A percentile compares a stretch with the other conserved stretches of the same genome.
These are phyloP conservation scores for Fragaria nilgerrensis DNA, from an alignment of 306 rosid species.

Conservation along the genomic window DNA sequence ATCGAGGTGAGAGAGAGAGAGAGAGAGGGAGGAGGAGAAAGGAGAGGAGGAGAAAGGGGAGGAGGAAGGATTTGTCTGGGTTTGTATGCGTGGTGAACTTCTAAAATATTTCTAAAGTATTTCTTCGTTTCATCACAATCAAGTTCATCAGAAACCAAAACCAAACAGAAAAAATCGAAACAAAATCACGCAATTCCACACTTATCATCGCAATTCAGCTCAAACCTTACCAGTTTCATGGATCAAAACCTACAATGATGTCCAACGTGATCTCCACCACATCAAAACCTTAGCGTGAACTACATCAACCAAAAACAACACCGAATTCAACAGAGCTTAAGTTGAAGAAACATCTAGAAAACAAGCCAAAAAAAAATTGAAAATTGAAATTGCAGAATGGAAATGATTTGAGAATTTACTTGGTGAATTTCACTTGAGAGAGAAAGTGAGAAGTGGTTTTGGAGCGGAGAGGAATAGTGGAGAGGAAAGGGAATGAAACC, in stretches of 20 bases:
- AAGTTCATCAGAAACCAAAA: slow-evolving; percentile 21
- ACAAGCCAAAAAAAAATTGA: background rate
- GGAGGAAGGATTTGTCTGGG: no score
- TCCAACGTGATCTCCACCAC: slow-evolving; percentile 19
- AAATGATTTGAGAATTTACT: slow-evolving; percentile 25
- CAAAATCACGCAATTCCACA: slow-evolving; percentile 14
- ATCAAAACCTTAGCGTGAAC: slow-evolving; percentile 25
- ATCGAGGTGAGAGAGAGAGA: no score
- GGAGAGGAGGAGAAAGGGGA: no score
- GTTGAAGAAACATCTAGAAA: background rate
- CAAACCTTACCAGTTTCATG: slow-evolving; percentile 27
- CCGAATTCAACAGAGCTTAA: slow-evolving; percentile 9
- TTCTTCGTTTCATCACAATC: slow-evolving; percentile 2
- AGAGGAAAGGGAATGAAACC: no score
- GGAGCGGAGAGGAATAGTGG: slow-evolving; percentile 20
- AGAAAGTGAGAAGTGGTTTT: background rate
- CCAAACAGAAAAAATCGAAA: background rate
- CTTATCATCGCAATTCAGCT: slow-evolving; percentile 15
- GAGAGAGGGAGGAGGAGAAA: no score
- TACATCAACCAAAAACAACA: slow-evolving; percentile 9
- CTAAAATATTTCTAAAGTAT: background rate
- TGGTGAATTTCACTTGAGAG: background rate
- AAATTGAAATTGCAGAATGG: background rate
- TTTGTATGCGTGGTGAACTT: background rate
- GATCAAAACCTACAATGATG: slow-evolving; percentile 40